phyloP scores from a whole-genome alignment of 768 basidiomycete species.

The Amanita exitialis region DNA sequence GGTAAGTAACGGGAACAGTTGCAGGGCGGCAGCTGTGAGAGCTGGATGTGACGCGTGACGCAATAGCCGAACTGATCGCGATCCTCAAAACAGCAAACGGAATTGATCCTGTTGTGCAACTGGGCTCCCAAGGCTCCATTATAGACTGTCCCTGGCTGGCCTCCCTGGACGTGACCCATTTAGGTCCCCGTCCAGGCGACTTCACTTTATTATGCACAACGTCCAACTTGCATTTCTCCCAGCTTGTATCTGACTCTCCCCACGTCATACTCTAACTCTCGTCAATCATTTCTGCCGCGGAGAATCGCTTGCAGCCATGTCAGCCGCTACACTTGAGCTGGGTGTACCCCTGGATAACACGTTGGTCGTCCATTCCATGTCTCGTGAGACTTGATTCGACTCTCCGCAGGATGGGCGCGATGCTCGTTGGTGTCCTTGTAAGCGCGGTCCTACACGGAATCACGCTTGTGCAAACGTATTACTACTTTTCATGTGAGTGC shows the following conservation, averaged over 20 bases:
- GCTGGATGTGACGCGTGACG: too few species aligned
- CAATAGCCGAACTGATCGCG: too few species aligned
- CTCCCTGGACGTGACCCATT: background rate
- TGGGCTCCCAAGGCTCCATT: too few species aligned
- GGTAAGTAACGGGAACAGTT: too few species aligned
- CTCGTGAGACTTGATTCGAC: constrained; percentile 3
- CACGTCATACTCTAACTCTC: background rate
- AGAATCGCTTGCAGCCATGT: background rate
- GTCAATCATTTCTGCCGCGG: constrained; percentile 3
- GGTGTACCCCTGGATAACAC: constrained; percentile 22
- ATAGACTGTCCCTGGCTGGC: background rate
- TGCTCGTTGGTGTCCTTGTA: constrained; percentile 31
- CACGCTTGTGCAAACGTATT: constrained; percentile 34
- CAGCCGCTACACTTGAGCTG: constrained; percentile 17
- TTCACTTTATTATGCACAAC: background rate
- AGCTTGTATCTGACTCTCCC: background rate
- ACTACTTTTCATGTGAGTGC: constrained; percentile 30
- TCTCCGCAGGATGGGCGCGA: constrained; percentile 28
- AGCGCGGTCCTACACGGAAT: constrained; percentile 31
- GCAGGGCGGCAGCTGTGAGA: too few species aligned
- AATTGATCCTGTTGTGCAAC: too few species aligned
- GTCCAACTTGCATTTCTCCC: background rate
- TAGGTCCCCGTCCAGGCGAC: background rate
- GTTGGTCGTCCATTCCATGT: constrained; percentile 10
- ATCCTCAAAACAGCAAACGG: too few species aligned